Base-by-base conservation (phyloP, 2,329 filamentous ascomycete species). In the Trichoderma sp. region DNA sequence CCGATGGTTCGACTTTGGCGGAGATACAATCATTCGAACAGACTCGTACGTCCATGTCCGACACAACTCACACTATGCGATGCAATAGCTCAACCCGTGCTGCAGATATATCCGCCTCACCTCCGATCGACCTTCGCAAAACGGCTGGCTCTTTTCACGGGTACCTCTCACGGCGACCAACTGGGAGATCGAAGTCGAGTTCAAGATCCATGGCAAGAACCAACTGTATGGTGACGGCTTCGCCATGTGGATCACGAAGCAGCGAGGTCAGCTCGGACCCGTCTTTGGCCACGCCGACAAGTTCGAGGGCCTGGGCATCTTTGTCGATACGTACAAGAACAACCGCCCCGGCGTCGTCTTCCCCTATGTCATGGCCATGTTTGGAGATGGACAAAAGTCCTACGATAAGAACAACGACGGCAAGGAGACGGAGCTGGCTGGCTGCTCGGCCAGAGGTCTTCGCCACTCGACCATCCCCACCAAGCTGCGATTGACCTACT, bases 301-400 rank as follows among this genome's bases (percentile, higher is more conserved):
- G 71, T 99, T 98, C 74, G 94, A 99, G 79, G 95, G 95, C 5
- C 86, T 99, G 56, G 95, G 93, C 65, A 86, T 99, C 79, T 98
- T 97, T 83, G 88, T 99, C 82, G 95, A 99, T 78, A 99, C 95
- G 53, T 99, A 99, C 86, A 99, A 99, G 89, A 99, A 99, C 84
- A 97, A 97, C 83, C 89, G 95, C 15, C 94, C 95, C 0, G 95
- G 95, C 52, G 91, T 93, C 50, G 92, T 97, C 56, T 99, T 99
- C 81, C 95, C 95, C 60, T 97, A 97, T 77, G 91, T 99, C 75
- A 97, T 98, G 94, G 94, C 94, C 70, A 98, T 98, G 95, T 85
- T 93, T 73, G 95, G 95, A 69, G 95, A 99, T 78, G 94, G 95
- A 70, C 84, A 93, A 77, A 97, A 91, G 7, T 78, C 84, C 15